A percentile compares a stretch with the other conserved stretches of the same genome.
Evolutionary conservation across 768 basidiomycete genomes (phyloP).

Genomic region (Tubosaeta sp.): DNA sequence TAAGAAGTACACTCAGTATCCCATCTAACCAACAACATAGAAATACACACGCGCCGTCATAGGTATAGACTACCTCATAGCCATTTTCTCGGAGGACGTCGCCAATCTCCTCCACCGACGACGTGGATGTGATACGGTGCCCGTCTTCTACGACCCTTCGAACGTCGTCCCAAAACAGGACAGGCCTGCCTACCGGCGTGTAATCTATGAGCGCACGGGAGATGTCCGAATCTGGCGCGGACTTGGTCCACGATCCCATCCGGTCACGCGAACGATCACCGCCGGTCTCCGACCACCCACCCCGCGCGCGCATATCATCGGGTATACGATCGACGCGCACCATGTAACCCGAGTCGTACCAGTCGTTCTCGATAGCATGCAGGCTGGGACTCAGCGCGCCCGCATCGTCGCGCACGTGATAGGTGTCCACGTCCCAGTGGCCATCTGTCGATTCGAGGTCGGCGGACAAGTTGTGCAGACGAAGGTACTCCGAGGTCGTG

Average conservation of each 20-base stretch:
- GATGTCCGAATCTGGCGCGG: conserved; percentile 11
- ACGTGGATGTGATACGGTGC: conserved; percentile 14
- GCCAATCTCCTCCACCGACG: conserved; percentile 29
- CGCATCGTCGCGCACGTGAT: conserved; percentile 25
- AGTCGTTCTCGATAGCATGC: conserved; percentile 33
- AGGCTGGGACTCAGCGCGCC: conserved; percentile 22
- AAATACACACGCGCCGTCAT: conserved; percentile 36
- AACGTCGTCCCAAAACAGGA: conserved; percentile 25
- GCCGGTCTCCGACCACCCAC: conserved; percentile 22
- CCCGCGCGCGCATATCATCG: conserved; percentile 29
- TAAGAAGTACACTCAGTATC: neutral
- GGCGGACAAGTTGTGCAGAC: conserved; percentile 34
- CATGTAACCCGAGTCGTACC: conserved; percentile 34
- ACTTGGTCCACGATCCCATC: conserved; percentile 20
- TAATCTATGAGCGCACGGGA: conserved; percentile 16
- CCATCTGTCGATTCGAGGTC: conserved; percentile 35
- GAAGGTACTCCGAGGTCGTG: conserved; percentile 40
- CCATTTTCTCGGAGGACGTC: conserved; percentile 35
- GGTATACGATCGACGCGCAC: conserved; percentile 38
- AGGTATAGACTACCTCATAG: conserved; percentile 40
- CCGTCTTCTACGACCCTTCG: conserved; percentile 20
- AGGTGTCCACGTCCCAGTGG: conserved; percentile 33
- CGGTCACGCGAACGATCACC: conserved; percentile 11
- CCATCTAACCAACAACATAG: neutral
- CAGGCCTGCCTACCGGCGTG: conserved; percentile 8